A percentile compares a stretch with the other conserved stretches of the same genome.
Evolutionary conservation across 306 rosid species (phyloP).

Genomic region (Quercus agrifolia): DNA sequence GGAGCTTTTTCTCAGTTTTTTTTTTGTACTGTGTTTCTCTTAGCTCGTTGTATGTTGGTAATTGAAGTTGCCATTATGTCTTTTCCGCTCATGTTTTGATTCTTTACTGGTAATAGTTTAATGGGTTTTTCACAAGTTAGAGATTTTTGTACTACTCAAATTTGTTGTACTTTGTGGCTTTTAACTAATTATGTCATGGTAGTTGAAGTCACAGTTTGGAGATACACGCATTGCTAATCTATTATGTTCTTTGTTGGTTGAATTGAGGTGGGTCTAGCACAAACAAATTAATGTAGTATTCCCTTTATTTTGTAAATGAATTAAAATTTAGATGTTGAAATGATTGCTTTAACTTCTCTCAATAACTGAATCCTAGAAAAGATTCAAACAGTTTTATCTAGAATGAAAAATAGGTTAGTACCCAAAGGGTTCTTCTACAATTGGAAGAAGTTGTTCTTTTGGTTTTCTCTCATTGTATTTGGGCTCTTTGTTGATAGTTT

Average conservation of each 20-base stretch:
- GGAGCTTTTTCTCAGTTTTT: constrained; percentile 13
- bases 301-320: not conserved
- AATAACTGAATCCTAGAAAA: not conserved
- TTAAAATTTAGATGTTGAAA: not conserved
- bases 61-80: not conserved
- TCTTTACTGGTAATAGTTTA: not conserved
- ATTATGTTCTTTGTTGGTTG: not conserved
- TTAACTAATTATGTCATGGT: not conserved
- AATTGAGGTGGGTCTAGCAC: not conserved
- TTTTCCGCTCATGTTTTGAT: not conserved
- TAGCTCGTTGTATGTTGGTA: not conserved
- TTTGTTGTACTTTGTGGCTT: not conserved
- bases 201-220: not conserved
- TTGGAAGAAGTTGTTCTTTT: not conserved
- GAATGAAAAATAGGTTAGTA: not conserved
- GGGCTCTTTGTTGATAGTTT: not conserved
- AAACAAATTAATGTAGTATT: not conserved
- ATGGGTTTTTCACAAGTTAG: not conserved
- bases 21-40: not conserved
- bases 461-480: not conserved
- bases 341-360: not conserved
- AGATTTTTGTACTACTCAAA: not conserved
- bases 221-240: too few species aligned
- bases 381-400: not conserved
- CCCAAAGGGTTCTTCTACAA: not conserved